A percentile compares a stretch with the other conserved stretches of the same genome.
Conservation (phyloP, 2,329 filamentous ascomycete genomes). For the Diaporthe batatas region DNA sequence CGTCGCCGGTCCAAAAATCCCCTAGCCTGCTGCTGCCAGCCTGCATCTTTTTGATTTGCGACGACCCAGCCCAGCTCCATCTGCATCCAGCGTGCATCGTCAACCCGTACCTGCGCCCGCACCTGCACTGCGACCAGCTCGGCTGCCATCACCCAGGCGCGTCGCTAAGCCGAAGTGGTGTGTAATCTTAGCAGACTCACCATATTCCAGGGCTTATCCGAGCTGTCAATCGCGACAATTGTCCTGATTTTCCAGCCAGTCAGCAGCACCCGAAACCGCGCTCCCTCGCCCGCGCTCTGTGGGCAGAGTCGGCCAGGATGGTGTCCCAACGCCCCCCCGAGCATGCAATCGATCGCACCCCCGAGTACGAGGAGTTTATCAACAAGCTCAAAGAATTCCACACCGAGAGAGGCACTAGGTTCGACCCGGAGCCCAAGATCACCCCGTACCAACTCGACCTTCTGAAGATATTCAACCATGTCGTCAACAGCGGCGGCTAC, state of each 20-base stretch:
- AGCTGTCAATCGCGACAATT: background rate
- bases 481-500: conserved; percentile 84
- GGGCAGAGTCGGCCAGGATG: conserved; percentile 46
- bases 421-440: conserved; percentile 86
- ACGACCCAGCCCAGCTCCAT: conserved; percentile 30
- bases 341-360: conserved; percentile 68
- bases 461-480: conserved; percentile 81
- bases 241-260: background rate
- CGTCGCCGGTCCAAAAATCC: background rate
- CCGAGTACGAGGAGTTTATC: conserved; percentile 86
- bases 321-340: conserved; percentile 50
- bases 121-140: conserved; percentile 20
- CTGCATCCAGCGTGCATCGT: background rate
- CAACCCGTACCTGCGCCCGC: conserved; percentile 10
- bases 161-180: conserved; percentile 7
- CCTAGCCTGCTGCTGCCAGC: conserved; percentile 30
- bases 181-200: background rate
- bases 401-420: conserved; percentile 80
- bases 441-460: conserved; percentile 83
- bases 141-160: conserved; percentile 24
- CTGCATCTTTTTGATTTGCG: conserved; percentile 31
- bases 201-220: background rate
- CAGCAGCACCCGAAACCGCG: background rate
- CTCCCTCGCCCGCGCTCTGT: background rate
- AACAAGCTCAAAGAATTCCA: conserved; percentile 80